Conservation (phyloP, 2,329 filamentous ascomycete species). For the Colletotrichum gloeosporioides region DNA sequence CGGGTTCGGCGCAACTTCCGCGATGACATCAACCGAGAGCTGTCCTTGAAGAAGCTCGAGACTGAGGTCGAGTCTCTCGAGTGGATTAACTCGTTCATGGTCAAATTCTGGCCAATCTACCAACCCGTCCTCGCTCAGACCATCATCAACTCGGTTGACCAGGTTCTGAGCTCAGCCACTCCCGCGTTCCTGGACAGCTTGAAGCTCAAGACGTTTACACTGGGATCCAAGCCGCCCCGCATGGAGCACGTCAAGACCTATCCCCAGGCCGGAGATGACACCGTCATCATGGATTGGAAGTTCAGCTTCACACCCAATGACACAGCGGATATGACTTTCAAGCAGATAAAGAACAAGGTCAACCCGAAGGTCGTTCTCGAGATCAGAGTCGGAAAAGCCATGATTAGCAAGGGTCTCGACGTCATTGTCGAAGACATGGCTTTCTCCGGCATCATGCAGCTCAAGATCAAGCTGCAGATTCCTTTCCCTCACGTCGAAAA, state of each 20-base stretch:
- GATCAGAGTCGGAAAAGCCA: constrained; percentile 91
- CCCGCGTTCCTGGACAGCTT: constrained; percentile 93
- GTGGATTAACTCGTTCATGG: constrained; percentile 98
- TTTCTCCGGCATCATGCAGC: constrained; percentile 92
- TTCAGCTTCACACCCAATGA: constrained; percentile 99
- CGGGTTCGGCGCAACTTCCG: constrained; percentile 94
- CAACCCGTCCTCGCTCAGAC: constrained; percentile 91
- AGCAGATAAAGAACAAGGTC: constrained; percentile 92
- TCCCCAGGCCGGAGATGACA: constrained; percentile 91
- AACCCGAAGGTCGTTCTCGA: constrained; percentile 97
- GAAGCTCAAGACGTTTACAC: constrained; percentile 89
- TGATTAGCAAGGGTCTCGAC: constrained; percentile 96
- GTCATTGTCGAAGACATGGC: constrained; percentile 98
- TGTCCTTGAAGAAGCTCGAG: constrained; percentile 86
- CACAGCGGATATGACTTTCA: constrained; percentile 85
- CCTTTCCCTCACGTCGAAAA: constrained; percentile 95
- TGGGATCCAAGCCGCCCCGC: constrained; percentile 93
- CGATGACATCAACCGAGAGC: constrained; percentile 89
- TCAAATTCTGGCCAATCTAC: constrained; percentile 99
- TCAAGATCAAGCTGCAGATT: constrained; percentile 97
- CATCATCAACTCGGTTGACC: constrained; percentile 92
- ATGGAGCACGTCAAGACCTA: constrained; percentile 99
- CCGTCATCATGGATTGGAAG: constrained; percentile 99
- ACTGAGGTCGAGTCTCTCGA: constrained; percentile 92
- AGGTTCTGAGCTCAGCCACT: constrained; percentile 91